Base-by-base conservation (phyloP, 257 asterid genomes). In the Nicotiana paniculata region DNA sequence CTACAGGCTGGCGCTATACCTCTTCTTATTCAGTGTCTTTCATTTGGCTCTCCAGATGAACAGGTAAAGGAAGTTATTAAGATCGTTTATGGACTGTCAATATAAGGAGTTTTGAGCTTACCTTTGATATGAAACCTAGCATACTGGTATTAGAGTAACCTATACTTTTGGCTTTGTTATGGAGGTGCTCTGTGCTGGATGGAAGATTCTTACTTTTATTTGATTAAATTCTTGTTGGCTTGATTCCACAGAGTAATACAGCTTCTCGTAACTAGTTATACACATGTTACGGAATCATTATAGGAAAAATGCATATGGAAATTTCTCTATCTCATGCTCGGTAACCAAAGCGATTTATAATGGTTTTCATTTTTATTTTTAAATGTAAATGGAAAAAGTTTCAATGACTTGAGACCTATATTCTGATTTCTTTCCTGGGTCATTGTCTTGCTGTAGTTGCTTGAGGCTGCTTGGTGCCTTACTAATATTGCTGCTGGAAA, bases 381-480 rank as follows among this genome's bases (percentile, higher is more conserved):
- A 57, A 24, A 46, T 48, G 79, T 26, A 74, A 74, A 74, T 48
- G 26, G 39, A 21, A 74, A 74, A 74, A 3, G 2, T 13, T 13
- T 48, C 4, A 48, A 48, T 74, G 13, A 15, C 24, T 13, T 48
- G 62, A 48, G 16, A 74, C 79, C 26, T 48, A 74, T 74, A 3
- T 48, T 46, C 59, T 48, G 62, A 26, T 48, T 10, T 74, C 63
- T 74, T 74, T 48, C 79, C 63, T 51, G 62, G 16, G 26, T 74
- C 62, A 13, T 48, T 48, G 12, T 48, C 62, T 17, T 64, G 48
- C 63, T 86, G 75, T 83, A 96, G 99, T 89, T 96, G 88, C 99
- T 96, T n/a, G 98, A 96, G 88, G 95, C 97, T 6, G 97, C 99
- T 85, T 96, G 99, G 99, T 96, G 99, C 87, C 86, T 96, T 84